A percentile compares a stretch with the other conserved stretches of the same genome.
Evolutionary conservation across 1,284 basidiomycete genomes (phyloP).

Genomic region (Cutaneotrichosporon sp.): DNA sequence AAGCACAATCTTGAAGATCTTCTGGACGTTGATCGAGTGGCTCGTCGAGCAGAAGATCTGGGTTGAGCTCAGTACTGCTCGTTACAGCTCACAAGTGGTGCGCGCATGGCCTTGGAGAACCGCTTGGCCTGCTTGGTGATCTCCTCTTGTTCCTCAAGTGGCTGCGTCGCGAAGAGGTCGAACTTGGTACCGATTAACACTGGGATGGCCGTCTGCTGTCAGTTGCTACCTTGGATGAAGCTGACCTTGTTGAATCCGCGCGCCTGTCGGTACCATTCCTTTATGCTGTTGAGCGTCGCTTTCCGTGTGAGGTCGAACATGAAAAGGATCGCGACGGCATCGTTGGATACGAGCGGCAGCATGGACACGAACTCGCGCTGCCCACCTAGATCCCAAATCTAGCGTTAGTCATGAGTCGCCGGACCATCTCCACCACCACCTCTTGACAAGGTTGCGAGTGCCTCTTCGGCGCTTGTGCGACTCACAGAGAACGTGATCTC

Average conservation of each 20-base stretch:
- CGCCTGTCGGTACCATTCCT: constrained; percentile 99
- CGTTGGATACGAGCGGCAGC: constrained; percentile 96
- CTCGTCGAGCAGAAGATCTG: constrained; percentile 94
- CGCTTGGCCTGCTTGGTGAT: constrained; percentile 97
- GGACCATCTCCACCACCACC: background rate
- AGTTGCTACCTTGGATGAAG: background rate
- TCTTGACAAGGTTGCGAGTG: background rate
- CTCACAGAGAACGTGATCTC: constrained; percentile 89
- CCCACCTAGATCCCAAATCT: constrained; percentile 96
- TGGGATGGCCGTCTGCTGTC: constrained; percentile 80
- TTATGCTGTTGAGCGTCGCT: constrained; percentile 93
- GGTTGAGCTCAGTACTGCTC: constrained; percentile 5
- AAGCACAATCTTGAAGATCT: constrained; percentile 80
- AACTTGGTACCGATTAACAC: constrained; percentile 98
- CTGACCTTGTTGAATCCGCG: constrained; percentile 94
- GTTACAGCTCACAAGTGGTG: constrained; percentile 62
- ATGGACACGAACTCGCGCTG: constrained; percentile 99
- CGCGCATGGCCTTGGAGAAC: constrained; percentile 97
- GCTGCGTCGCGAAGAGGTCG: constrained; percentile 92
- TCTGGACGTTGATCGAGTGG: constrained; percentile 97
- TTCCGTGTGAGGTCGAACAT: constrained; percentile 99
- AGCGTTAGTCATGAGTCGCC: constrained; percentile 9
- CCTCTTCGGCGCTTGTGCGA: background rate
- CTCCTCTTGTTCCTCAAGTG: constrained; percentile 96
- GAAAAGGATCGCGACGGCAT: constrained; percentile 97